Evolutionary conservation across 2,329 filamentous ascomycete species (phyloP).

Genomic region (Arthrobotrys entomopaga): DNA sequence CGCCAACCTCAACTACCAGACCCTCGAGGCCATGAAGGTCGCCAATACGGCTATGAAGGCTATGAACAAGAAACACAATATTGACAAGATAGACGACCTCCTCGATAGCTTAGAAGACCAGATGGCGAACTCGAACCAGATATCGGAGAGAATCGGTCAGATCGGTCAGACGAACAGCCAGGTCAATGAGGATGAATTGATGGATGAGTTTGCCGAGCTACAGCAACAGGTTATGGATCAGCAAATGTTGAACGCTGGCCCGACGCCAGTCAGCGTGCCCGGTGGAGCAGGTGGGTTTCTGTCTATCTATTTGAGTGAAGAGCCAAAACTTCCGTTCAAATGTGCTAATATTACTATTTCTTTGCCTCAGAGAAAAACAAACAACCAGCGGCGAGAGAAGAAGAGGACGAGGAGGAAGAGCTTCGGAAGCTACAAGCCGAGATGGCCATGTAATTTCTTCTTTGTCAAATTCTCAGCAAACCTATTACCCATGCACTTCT

Average conservation of each 20-base stretch:
- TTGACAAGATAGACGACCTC: slow-evolving; percentile 76
- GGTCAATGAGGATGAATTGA: slow-evolving; percentile 86
- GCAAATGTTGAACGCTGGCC: slow-evolving; percentile 74
- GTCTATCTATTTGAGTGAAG: background rate
- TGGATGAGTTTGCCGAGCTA: slow-evolving; percentile 83
- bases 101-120: slow-evolving; percentile 87
- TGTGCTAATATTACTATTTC: slow-evolving; percentile 51
- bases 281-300: slow-evolving; percentile 77
- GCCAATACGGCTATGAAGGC: slow-evolving; percentile 89
- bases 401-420: slow-evolving; percentile 97
- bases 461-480: slow-evolving; percentile 1
- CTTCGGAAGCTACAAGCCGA: slow-evolving; percentile 91
- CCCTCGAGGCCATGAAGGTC: slow-evolving; percentile 90
- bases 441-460: slow-evolving; percentile 82
- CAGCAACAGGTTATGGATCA: slow-evolving; percentile 94
- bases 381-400: slow-evolving; percentile 65
- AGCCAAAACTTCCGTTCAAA: background rate
- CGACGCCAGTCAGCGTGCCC: slow-evolving; percentile 54
- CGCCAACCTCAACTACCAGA: slow-evolving; percentile 98
- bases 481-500: too few relatives aligned
- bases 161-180: slow-evolving; percentile 70
- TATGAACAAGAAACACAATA: slow-evolving; percentile 89
- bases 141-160: slow-evolving; percentile 83
- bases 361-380: slow-evolving; percentile 66
- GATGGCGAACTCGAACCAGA: slow-evolving; percentile 92